Percentiles rank a stretch among this genome's conserved stretches.
Evolutionary conservation across 2,329 filamentous ascomycete species (phyloP).

Genomic region (Harringtonia lauricola): DNA sequence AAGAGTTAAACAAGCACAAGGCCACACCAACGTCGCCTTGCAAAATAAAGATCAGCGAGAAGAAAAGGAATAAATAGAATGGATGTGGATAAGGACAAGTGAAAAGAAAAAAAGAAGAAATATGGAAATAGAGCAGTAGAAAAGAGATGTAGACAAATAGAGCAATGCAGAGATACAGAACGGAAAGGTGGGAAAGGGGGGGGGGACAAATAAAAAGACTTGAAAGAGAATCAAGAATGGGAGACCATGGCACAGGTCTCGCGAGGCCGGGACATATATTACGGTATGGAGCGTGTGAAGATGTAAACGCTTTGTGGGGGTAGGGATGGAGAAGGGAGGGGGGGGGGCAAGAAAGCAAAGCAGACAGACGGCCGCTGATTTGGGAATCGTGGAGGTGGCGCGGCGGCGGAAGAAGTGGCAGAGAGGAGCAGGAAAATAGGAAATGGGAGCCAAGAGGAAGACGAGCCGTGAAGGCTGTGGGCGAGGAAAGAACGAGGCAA

Average conservation of each 20-base stretch:
- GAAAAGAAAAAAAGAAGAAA: not conserved
- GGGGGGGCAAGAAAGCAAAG: too few relatives aligned
- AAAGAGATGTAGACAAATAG: too few relatives aligned
- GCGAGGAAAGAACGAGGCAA: not conserved
- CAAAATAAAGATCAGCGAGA: not conserved
- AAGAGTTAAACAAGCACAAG: not conserved
- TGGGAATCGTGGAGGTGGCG: not conserved
- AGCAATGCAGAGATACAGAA: not conserved
- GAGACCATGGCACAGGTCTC: not conserved
- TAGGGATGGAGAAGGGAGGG: not conserved
- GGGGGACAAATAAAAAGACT: not conserved
- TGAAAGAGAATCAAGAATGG: not conserved
- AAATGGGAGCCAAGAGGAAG: constrained; percentile 5
- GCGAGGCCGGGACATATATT: not conserved
- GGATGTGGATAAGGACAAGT: not conserved
- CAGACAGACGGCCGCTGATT: not conserved
- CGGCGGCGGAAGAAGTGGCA: not conserved
- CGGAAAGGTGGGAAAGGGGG: not conserved
- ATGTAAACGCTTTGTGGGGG: not conserved
- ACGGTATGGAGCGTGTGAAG: not conserved
- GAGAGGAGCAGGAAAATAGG: not conserved
- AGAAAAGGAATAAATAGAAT: not conserved
- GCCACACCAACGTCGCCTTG: not conserved
- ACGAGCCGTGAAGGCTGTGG: not conserved
- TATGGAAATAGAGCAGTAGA: not conserved